Base-by-base conservation (phyloP, 2,329 filamentous ascomycete genomes). In the Helicocarpus griseus region DNA sequence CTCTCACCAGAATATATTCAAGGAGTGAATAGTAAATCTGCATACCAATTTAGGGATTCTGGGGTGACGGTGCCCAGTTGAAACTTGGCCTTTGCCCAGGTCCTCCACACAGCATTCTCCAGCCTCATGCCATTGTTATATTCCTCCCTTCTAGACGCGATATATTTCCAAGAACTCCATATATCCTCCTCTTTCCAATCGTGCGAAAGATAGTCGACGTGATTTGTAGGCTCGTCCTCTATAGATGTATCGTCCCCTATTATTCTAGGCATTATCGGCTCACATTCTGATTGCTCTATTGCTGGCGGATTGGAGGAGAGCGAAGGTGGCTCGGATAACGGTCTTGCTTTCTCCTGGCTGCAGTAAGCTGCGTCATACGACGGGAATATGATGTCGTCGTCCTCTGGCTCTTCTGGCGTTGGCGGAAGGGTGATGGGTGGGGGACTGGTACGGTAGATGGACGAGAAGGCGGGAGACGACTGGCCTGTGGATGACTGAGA, bases 31-130 rank as follows among this genome's bases (percentile, higher is more conserved):
- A 0, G 3, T 17, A 26, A 24, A 45, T 5, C 5, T 28, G 28
- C 49, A 62, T 71, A 95, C 91, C 93, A 98, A 70, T 97, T 95
- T 51, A 98, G 75, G 1, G 85, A 87, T 69, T 96, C 90, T 2
- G 93, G 89, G 6, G 89, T 89, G 21, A 97, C 82, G 0, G 91
- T 97, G 65, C 82, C 85, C 46, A 97, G 75, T 38, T 86, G 82
- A 67, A 94, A 86, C 70, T 95, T 95, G 46, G 86, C 79, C 70
- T 97, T 97, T 65, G 88, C 86, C 93, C 93, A 97, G 1, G 89
- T 93, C 65, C 93, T 80, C 93, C 93, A 98, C 0, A 89, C 95
- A 2, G 93, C 93, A 69, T 98, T 97, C 69, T 97, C 93, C 28
- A 97, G 71, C 47, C 93, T 78, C 31, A 83, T 84, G 33, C 86